Evolutionary conservation across 768 basidiomycete species (phyloP).

Genomic region (Coprinellus micaceus): DNA sequence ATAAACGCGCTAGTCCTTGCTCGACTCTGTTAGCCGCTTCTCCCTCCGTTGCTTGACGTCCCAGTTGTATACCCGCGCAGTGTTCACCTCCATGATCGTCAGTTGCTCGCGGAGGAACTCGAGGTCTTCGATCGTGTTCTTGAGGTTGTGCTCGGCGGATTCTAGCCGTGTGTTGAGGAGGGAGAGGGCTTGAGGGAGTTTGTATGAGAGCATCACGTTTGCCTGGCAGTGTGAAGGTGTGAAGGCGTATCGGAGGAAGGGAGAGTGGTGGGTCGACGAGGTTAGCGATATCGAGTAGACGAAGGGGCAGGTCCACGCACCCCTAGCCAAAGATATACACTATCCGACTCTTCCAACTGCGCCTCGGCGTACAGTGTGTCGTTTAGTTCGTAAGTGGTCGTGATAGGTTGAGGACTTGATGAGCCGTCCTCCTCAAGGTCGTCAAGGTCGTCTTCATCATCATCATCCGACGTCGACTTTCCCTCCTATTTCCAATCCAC

Average conservation of each 20-base stretch:
- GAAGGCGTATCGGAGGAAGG: too few relatives aligned
- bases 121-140: conserved; percentile 78
- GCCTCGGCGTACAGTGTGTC: conserved; percentile 95
- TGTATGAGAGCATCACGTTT: conserved; percentile 96
- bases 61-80: conserved; percentile 94
- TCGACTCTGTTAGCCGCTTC: conserved; percentile 24
- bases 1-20: too few relatives aligned
- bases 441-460: conserved; percentile 51
- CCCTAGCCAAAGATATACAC: conserved; percentile 93
- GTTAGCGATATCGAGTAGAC: too few relatives aligned
- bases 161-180: conserved; percentile 74
- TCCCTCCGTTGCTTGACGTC: conserved; percentile 83
- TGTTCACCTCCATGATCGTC: conserved; percentile 95
- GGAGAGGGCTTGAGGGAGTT: conserved; percentile 68
- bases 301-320: conserved; percentile 44
- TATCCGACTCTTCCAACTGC: conserved; percentile 79
- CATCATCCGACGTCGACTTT: conserved; percentile 40
- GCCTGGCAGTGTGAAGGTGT: conserved; percentile 55
- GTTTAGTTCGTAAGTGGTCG: conserved; percentile 90
- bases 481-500: conserved; percentile 65
- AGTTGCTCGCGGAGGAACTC: conserved; percentile 93
- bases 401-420: conserved; percentile 46
- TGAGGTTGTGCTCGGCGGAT: conserved; percentile 61
- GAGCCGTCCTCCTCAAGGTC: conserved; percentile 50
- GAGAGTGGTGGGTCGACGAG: conserved; percentile 1